A percentile compares a stretch with the other conserved stretches of the same genome.
phyloP scores from a whole-genome alignment of 805 yeast species.

The Peterozyma toletana region DNA sequence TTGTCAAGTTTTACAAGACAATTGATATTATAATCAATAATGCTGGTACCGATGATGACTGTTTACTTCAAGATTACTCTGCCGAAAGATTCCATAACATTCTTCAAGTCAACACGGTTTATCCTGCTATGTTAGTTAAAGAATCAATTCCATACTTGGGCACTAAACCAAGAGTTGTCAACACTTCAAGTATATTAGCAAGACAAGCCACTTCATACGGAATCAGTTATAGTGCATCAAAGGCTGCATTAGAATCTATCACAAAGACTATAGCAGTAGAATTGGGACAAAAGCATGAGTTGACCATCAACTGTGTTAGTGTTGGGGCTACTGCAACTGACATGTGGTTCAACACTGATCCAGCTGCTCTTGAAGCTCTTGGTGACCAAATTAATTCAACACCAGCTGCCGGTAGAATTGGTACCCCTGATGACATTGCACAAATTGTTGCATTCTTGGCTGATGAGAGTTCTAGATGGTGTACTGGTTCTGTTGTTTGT shows the following conservation, averaged over 20 bases:
- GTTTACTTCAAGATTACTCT: constrained; percentile 6
- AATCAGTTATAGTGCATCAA: constrained; percentile 10
- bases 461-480: constrained; percentile 13
- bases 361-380: constrained; percentile 9
- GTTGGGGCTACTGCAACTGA: constrained; percentile 12
- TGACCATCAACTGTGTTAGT: constrained; percentile 11
- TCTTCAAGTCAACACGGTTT: constrained; percentile 9
- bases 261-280: constrained; percentile 12
- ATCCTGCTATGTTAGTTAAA: constrained; percentile 8
- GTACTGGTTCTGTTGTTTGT: constrained; percentile 10
- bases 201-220: constrained; percentile 7
- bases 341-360: constrained; percentile 11
- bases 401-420: constrained; percentile 14
- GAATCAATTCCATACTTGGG: constrained; percentile 9
- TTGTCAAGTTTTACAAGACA: constrained; percentile 5
- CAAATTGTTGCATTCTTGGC: constrained; percentile 11
- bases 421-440: constrained; percentile 14
- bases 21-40: constrained; percentile 14
- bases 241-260: constrained; percentile 12
- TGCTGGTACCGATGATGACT: constrained; percentile 13
- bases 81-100: constrained; percentile 4
- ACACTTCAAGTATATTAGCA: constrained; percentile 9
- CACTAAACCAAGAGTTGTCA: constrained; percentile 10
- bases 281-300: constrained; percentile 10
- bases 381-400: constrained; percentile 7